Evolutionary conservation across 176 grass and related monocot genomes (phyloP), one percentile per base, ranked within the genome.

Genomic region (Musa troglodytarum): DNA sequence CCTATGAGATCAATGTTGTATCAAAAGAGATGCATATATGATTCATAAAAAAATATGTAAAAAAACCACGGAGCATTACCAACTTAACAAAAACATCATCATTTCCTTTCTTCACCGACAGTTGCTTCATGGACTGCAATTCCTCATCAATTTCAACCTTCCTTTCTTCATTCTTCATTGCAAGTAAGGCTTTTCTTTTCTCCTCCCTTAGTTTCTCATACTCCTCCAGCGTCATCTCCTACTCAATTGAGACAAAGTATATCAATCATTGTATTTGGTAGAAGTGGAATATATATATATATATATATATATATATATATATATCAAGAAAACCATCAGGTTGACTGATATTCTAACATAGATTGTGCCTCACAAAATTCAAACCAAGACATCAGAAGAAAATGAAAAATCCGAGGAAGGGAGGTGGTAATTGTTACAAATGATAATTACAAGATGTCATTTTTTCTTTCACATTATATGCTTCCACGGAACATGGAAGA

Each of bases 161-260:
- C 59, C 73, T 74, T 25, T 74, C 73, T 43, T 61, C 54, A 12
- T 9, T 74, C 54, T 74, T 74, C 73, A 74, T 34, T 59, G 73
- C 73, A 49, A 74, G 53, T n/a, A 74, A 17, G 2, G 73, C 54
- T 74, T 74, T 74, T 43, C 73, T 25, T 58, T 74, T 74, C 54
- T 74, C 73, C 54, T 74, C 73, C 54, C 12, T 59, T 16, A 74
- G 12, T 59, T 61, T 74, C 73, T 74, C 53, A 58, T 74, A 74
- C 53, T 74, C 73, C 73, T 74, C 73, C 25, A 74, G 23, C 19
- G 73, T 74, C 73, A 74, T 74, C 54, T 74, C 73, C 73, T 74
- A 52, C n/a, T 43, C 73, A 59, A 11, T 22, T 7, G 20, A 34
- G 11, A 15, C 11, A 34, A 15, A 34, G 43, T 12, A 15, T 34